Evolutionary conservation across 306 rosid genomes (phyloP), one percentile per base, ranked within the genome.

Genomic region (Abrus precatorius): DNA sequence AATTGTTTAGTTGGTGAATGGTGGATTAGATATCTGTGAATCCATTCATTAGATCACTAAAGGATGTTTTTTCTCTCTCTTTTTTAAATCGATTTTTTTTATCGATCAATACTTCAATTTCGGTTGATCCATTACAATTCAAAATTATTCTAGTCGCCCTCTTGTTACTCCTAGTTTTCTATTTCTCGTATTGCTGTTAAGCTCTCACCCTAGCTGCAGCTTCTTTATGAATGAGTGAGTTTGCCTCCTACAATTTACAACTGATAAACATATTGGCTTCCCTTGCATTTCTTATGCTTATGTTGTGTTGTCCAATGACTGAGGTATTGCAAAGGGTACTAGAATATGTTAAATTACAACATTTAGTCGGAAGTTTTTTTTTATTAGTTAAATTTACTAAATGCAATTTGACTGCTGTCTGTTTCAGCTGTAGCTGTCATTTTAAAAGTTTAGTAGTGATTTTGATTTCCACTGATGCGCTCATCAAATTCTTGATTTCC

Each of bases 201-300:
- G 33, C 40, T 45, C n/a, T 40, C 61, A 44, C 29, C 52, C 63
- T 27, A 56, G 62, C 74, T 56, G 33, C 5, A 59, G 32, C 45
- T 74, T 62, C 54, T 74, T 67, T 63, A 14, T 28, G 75, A 11
- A n/a, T 29, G 67, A 53, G n/a, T 13, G 66, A 65, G 9, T 69
- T 44, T 69, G n/a, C 12, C 40, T 62, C 9, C 28, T 29, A n/a
- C 20, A 77, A 60, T 50, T 72, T 38, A 56, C 68, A 7, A 47
- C 32, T 13, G 48, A 43, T 74, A 6, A 44, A 40, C 7, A 29
- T 44, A 33, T 3, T 45, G 57, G 1, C 50, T 72, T 54, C 28
- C 38, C 34, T 14, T 61, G 29, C 28, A 6, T 14, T 20, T 47
- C 49, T 48, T 33, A 27, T 75, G 14, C 11, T 47, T 12, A 29